Conservation (phyloP, 2,329 filamentous ascomycete species). For the Phoma sp. region DNA sequence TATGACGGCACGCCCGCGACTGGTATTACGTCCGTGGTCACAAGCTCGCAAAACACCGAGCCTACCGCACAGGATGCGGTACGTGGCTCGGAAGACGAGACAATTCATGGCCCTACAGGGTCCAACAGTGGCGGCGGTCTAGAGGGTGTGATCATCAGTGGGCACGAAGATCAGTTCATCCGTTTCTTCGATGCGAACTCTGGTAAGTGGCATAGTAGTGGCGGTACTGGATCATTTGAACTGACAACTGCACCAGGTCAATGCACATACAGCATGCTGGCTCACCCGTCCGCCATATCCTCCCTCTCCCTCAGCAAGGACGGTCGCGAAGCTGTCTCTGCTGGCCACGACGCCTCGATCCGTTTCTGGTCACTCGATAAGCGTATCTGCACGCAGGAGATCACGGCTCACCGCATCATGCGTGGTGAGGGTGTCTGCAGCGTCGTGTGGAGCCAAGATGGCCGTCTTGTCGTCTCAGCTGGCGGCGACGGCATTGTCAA, state of each 20-base stretch:
- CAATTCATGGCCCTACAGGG: constrained; percentile 81
- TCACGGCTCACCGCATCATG: constrained; percentile 92
- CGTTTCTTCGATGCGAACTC: constrained; percentile 98
- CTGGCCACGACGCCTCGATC: constrained; percentile 92
- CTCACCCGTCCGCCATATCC: constrained; percentile 91
- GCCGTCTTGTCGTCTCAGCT: constrained; percentile 90
- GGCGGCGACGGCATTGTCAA: constrained; percentile 96
- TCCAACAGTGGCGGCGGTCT: constrained; percentile 74
- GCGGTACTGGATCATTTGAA: not conserved
- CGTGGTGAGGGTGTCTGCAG: constrained; percentile 93
- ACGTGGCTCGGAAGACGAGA: constrained; percentile 74
- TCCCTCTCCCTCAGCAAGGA: constrained; percentile 91
- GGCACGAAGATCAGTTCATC: constrained; percentile 95
- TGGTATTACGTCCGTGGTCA: constrained; percentile 88
- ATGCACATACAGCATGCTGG: constrained; percentile 99
- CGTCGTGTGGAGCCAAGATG: constrained; percentile 95
- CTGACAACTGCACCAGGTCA: constrained; percentile 67
- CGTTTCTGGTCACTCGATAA: constrained; percentile 98
- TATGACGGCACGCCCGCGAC: constrained; percentile 86
- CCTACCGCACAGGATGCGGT: constrained; percentile 64
- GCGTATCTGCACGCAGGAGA: constrained; percentile 91
- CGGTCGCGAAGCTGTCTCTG: constrained; percentile 91
- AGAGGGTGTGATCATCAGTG: constrained; percentile 93
- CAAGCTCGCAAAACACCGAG: constrained; percentile 83
- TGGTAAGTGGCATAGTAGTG: constrained; percentile 68